Percentiles rank a stretch among this genome's conserved stretches.
These are phyloP conservation scores for Ogataea paraovalis DNA, from an alignment of 805 yeast genomes.

Conservation along the genomic window DNA sequence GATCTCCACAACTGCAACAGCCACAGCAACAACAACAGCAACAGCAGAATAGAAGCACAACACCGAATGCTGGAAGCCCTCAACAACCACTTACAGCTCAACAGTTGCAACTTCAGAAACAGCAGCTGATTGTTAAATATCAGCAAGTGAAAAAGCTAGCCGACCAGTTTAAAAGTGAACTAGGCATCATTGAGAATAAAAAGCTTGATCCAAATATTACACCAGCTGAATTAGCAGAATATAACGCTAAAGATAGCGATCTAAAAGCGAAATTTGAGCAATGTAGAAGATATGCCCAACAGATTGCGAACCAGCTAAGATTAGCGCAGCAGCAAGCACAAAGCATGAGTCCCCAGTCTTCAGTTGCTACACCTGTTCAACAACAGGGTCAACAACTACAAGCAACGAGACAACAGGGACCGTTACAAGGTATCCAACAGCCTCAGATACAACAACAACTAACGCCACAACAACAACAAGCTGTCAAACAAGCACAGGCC, in stretches of 20 bases:
- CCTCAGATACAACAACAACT: constrained; percentile 15
- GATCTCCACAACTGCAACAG: constrained; percentile 2
- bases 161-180: constrained; percentile 45
- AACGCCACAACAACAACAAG: constrained; percentile 4
- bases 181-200: constrained; percentile 47
- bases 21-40: not conserved
- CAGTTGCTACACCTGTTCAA: not conserved
- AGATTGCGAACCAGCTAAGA: constrained; percentile 43
- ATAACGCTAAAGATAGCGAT: constrained; percentile 47
- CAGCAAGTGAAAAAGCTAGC: constrained; percentile 44
- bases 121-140: constrained; percentile 33
- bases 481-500: not conserved
- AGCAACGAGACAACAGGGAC: not conserved
- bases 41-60: not conserved
- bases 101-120: constrained; percentile 24
- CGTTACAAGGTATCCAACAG: constrained; percentile 4
- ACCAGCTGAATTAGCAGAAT: constrained; percentile 40
- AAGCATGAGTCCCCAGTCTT: constrained; percentile 2
- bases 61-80: constrained; percentile 2
- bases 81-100: constrained; percentile 16
- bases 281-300: constrained; percentile 37
- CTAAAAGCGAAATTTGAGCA: constrained; percentile 44
- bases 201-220: constrained; percentile 41
- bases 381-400: constrained; percentile 1
- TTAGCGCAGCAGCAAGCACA: constrained; percentile 18